Base-by-base conservation (phyloP, 78 protist species). In the Dictyostelium capitatum region DNA sequence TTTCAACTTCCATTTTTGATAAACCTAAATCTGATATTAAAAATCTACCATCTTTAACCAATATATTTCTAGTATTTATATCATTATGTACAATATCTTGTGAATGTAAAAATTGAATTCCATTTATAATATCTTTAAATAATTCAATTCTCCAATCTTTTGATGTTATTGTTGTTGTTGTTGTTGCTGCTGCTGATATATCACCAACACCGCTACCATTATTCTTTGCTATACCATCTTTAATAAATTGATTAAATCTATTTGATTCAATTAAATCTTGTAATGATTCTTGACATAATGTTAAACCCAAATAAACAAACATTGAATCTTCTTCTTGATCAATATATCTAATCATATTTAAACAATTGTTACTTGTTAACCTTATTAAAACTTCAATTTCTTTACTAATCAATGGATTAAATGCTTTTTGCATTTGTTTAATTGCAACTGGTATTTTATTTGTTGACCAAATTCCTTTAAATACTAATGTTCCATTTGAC, bases 401-500 rank as follows among this genome's bases (percentile, higher is more conserved):
- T 37, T 87, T 77, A 11, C 74, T 20, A 19, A 87, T 32, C 0
- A 50, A 25, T 37, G 74, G 78, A 23, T 75, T 87, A 30, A 87
- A 87, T 47, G 74, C 83, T 28, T 87, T 87, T 59, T 77, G 75
- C 83, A 87, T 77, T 77, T 77, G 83, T 15, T 87, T 87, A 30
- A 87, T 28, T 3, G 93, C 93, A 8, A 87, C 93, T 20, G 93
- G 93, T 46, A 87, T 53, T 47, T 43, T 59, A 19, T 87, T 79
- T 3, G 1, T 37, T 51, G 32, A 77, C 93, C 93, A 87, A 10
- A 87, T 9, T 8, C 93, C 93, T 5, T 28, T 37, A 65, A 47
- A 87, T 10, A 87, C 93, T 32, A 77, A 50, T 77, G 93, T 87
- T 12, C 93, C 93, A 87, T 87, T 87, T 46, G 83, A 75, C 3